Evolutionary conservation across 768 basidiomycete species (phyloP), one percentile per base, ranked within the genome.

Genomic region (Rhodotorula graminis): DNA sequence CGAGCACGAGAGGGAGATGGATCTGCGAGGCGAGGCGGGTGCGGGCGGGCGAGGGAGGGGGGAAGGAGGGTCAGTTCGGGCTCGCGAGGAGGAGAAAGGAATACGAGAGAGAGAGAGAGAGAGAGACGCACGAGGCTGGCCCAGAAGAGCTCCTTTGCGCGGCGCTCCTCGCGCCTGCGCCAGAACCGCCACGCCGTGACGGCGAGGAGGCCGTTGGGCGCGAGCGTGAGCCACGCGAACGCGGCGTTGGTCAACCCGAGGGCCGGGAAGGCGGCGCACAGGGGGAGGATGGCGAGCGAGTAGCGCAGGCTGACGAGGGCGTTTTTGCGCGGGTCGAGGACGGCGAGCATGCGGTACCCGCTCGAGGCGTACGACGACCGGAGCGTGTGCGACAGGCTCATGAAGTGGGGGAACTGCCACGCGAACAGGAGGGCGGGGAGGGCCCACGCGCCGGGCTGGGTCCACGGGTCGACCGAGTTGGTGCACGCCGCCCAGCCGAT

Each of bases 351-450:
- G 64, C 85, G 86, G 80, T 94, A 99, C 27, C 94, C 94, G 29
- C 90, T 92, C 79, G 92, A 88, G 9, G 96, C 92, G 81, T 99
- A 99, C 29, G 89, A 89, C 18, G 86, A 87, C 50, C 94, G 87
- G 16, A 94, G 86, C 62, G 94, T 84, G 81, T 96, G 87, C 15
- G 93, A 88, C n/a, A 99, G 84, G 2, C 92, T 81, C 81, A 94
- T 97, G 84, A 99, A 98, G 81, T 99, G 95, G 49, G 95, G 94
- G 82, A 98, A 98, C 80, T 99, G 96, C 95, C 95, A 99, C 72
- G 90, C 90, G 83, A 88, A 99, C 16, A 96, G 85, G 60, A 98
- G 81, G 82, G 89, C 85, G 82, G 91, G 92, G 6, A 99, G 83
- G 5, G 89, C 87, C 69, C 91, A 82, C 0, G 93, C 89, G 42